phyloP scores from a whole-genome alignment of 495 filamentous ascomycete species.

The Diplogelasinospora grovesii region DNA sequence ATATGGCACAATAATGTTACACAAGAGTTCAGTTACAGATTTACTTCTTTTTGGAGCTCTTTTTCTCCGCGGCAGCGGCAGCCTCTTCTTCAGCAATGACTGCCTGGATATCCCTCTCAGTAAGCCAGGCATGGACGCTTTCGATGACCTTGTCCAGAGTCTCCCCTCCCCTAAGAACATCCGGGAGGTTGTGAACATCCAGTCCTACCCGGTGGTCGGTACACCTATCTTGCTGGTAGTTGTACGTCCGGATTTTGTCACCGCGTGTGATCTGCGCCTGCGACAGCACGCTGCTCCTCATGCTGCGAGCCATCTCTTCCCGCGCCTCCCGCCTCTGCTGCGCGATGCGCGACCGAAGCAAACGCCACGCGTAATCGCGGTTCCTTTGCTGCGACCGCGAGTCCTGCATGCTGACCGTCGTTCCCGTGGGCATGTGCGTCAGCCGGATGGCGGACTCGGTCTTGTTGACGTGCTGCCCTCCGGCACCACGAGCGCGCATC shows the following conservation, averaged over 20 bases:
- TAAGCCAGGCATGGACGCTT: slow-evolving; percentile 73
- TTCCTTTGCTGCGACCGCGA: slow-evolving; percentile 85
- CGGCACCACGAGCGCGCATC: slow-evolving; percentile 87
- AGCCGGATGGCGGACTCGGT: slow-evolving; percentile 93
- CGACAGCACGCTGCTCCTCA: slow-evolving; percentile 68
- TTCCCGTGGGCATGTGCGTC: slow-evolving; percentile 84
- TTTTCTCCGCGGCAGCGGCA: slow-evolving; percentile 12
- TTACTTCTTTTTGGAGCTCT: too few relatives aligned
- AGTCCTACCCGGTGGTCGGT: slow-evolving; percentile 88
- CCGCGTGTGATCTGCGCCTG: slow-evolving; percentile 79
- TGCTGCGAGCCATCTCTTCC: slow-evolving; percentile 68
- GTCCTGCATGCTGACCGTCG: slow-evolving; percentile 86
- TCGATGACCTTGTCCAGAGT: slow-evolving; percentile 71
- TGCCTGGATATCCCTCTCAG: slow-evolving; percentile 66
- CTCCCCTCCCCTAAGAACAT: slow-evolving; percentile 68
- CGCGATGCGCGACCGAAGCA: slow-evolving; percentile 77
- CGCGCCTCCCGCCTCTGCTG: slow-evolving; percentile 73
- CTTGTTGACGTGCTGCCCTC: slow-evolving; percentile 96
- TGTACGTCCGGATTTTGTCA: slow-evolving; percentile 94
- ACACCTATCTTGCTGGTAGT: slow-evolving; percentile 86
- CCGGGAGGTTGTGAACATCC: slow-evolving; percentile 73
- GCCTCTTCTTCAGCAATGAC: slow-evolving; percentile 49
- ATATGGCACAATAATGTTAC: too few relatives aligned
- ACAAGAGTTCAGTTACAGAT: too few relatives aligned
- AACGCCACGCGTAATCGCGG: slow-evolving; percentile 74